These are phyloP conservation scores for Bipolaris oryzae DNA, from an alignment of 2,329 filamentous ascomycete species.

Conservation along the genomic window DNA sequence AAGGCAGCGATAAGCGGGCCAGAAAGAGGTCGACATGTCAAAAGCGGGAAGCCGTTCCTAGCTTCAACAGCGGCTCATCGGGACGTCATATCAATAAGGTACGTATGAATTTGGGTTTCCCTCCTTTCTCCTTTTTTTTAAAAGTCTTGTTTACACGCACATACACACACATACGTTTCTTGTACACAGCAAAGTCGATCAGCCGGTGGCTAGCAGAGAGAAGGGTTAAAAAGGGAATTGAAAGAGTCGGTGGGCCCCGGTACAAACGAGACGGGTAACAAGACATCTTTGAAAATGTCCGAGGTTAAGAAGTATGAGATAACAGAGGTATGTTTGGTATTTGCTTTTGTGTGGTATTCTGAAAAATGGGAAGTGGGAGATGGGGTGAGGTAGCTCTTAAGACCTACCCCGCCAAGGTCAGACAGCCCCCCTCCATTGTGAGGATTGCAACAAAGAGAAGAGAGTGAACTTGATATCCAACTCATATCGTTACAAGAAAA, in stretches of 20 bases:
- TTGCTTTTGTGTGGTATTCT: neutral
- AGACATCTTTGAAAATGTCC: slow-evolving; percentile 28
- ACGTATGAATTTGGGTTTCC: slow-evolving; percentile 21
- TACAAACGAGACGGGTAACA: neutral
- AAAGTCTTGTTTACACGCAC: too few relatives aligned
- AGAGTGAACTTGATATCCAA: neutral
- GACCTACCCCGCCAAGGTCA: slow-evolving; percentile 32
- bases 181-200: too few relatives aligned
- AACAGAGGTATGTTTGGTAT: slow-evolving; percentile 40
- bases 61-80: slow-evolving; percentile 29
- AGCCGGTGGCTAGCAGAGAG: too few relatives aligned
- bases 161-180: too few relatives aligned
- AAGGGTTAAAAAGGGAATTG: too few relatives aligned
- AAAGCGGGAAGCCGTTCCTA: slow-evolving; percentile 3
- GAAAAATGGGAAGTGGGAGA: slow-evolving; percentile 1
- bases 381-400: slow-evolving; percentile 33
- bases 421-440: slow-evolving; percentile 8
- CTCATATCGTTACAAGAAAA: neutral
- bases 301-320: slow-evolving; percentile 45
- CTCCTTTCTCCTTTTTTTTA: neutral
- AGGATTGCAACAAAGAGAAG: slow-evolving; percentile 1
- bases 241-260: too few relatives aligned
- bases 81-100: slow-evolving; percentile 40
- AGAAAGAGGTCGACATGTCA: too few relatives aligned
- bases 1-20: neutral